Conservation (phyloP, 768 basidiomycete species). For the Boletus reticuloceps region DNA sequence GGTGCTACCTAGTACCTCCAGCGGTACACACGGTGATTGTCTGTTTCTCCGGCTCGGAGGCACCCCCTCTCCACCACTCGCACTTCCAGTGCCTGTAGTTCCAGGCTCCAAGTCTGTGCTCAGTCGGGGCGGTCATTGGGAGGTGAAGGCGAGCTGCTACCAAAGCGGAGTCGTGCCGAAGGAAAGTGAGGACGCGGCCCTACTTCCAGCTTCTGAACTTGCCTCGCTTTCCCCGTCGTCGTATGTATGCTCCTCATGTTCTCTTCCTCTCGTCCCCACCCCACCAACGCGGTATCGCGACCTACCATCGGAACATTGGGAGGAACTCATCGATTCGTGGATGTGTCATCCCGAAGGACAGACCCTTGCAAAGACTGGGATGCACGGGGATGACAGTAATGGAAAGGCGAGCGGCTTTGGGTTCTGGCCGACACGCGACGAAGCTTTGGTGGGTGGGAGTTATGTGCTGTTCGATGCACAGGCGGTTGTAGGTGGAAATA, state of each 20-base stretch:
- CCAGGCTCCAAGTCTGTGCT: conserved; percentile 63
- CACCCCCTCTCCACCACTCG: conserved; percentile 54
- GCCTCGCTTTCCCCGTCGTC: conserved; percentile 50
- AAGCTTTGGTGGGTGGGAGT: conserved; percentile 86
- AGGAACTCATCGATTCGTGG: conserved; percentile 96
- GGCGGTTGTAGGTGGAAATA: conserved; percentile 41
- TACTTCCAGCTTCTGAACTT: conserved; percentile 74
- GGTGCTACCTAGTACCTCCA: conserved; percentile 48
- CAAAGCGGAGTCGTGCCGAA: conserved; percentile 23
- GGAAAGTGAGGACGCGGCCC: conserved; percentile 33
- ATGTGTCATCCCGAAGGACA: conserved; percentile 92
- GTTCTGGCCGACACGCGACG: conserved; percentile 73
- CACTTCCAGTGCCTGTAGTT: conserved; percentile 52
- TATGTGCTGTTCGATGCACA: conserved; percentile 78
- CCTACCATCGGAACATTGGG: conserved; percentile 95
- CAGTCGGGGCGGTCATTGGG: conserved; percentile 58
- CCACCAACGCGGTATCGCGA: conserved; percentile 66
- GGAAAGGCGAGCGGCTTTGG: conserved; percentile 41
- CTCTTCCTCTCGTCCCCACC: conserved; percentile 61
- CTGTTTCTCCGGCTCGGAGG: conserved; percentile 62
- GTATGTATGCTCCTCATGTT: conserved; percentile 79
- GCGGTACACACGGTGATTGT: conserved; percentile 45
- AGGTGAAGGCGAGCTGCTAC: conserved; percentile 57
- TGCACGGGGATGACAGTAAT: conserved; percentile 15
- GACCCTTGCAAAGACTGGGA: conserved; percentile 56